These are phyloP conservation scores for Plectosphaerella sp. DNA, from an alignment of 2,329 filamentous ascomycete genomes.

Conservation along the genomic window DNA sequence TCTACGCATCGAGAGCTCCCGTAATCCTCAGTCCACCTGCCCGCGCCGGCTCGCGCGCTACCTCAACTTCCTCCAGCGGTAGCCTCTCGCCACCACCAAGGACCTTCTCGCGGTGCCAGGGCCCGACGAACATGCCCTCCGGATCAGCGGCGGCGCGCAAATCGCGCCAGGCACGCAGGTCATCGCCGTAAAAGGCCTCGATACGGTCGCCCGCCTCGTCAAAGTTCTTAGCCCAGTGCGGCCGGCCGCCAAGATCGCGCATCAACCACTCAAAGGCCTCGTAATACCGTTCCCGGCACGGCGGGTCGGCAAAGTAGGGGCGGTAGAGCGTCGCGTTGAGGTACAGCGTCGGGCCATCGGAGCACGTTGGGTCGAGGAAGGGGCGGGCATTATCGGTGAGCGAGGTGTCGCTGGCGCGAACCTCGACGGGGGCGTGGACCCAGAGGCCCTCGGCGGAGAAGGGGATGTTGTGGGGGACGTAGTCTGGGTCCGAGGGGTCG, in stretches of 20 bases:
- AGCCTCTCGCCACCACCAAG: constrained; percentile 31
- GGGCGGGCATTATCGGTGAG: constrained; percentile 30
- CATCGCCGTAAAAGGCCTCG: constrained; percentile 62
- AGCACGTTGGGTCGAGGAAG: constrained; percentile 65
- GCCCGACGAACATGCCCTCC: constrained; percentile 82
- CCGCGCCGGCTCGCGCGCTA: neutral
- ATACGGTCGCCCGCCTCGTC: constrained; percentile 56
- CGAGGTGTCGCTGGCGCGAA: constrained; percentile 74
- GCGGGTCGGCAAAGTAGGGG: constrained; percentile 73
- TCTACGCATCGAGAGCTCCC: neutral
- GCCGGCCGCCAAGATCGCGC: constrained; percentile 75
- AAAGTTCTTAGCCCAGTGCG: constrained; percentile 96
- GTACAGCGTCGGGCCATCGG: constrained; percentile 72
- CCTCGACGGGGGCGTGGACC: constrained; percentile 87
- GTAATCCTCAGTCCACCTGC: constrained; percentile 5
- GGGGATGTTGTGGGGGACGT: constrained; percentile 66
- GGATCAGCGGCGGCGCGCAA: constrained; percentile 70
- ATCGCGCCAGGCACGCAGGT: constrained; percentile 61
- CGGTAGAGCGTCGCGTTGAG: constrained; percentile 88
- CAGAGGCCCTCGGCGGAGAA: constrained; percentile 76
- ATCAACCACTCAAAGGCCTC: constrained; percentile 88
- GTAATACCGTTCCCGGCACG: constrained; percentile 74
- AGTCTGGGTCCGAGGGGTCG: constrained; percentile 57
- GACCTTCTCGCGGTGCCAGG: constrained; percentile 78
- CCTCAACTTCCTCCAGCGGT: constrained; percentile 31